Evolutionary conservation across 176 grass and related monocot genomes (phyloP).

Genomic region (Rhynchospora tenuis): DNA sequence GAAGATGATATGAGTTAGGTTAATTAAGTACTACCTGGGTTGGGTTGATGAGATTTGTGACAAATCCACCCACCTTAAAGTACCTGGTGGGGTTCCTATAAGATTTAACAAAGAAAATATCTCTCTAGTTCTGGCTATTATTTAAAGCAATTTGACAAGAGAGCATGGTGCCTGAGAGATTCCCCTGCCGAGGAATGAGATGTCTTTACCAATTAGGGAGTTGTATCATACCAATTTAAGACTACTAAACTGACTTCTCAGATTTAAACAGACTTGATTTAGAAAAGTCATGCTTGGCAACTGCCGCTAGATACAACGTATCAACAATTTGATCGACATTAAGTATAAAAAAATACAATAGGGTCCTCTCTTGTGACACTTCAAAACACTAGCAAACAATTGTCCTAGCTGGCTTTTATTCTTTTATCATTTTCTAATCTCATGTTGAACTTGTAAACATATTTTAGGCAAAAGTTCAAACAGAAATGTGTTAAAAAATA

Average conservation of each 20-base stretch:
- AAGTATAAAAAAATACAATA: neutral
- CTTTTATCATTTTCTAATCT: neutral
- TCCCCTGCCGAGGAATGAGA: neutral
- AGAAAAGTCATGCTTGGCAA: neutral
- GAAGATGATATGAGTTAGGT: neutral
- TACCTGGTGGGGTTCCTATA: neutral
- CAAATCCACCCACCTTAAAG: neutral
- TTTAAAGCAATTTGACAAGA: conserved; percentile 3
- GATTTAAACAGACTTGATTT: neutral
- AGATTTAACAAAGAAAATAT: neutral
- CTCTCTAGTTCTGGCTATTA: neutral
- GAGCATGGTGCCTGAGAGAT: neutral
- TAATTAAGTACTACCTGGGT: neutral
- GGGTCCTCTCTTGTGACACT: neutral
- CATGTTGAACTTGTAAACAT: neutral
- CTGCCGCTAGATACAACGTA: neutral
- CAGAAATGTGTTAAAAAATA: neutral
- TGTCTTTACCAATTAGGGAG: conserved; percentile 1
- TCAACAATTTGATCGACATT: neutral
- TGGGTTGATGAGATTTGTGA: neutral
- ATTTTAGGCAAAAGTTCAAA: neutral
- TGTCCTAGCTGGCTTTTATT: neutral
- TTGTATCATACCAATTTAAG: neutral
- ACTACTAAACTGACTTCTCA: neutral
- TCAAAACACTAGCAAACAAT: neutral